phyloP scores from a whole-genome alignment of 257 asterid species.

The Ligustrum vulgare region DNA sequence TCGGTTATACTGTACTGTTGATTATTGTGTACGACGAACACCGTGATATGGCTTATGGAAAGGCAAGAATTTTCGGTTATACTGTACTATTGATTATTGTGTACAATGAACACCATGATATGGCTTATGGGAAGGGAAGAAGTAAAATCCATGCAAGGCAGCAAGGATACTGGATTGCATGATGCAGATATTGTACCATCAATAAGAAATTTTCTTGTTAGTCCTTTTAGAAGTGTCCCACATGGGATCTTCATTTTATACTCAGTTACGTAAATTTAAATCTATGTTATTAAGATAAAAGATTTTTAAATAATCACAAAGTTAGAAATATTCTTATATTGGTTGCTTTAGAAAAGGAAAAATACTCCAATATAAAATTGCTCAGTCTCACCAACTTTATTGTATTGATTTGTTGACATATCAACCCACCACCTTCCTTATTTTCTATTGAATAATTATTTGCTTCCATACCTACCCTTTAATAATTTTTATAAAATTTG shows the following conservation, averaged over 20 bases:
- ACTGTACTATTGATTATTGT: background rate
- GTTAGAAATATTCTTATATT: background rate
- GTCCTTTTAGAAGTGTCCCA: background rate
- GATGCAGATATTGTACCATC: background rate
- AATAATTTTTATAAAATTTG: background rate
- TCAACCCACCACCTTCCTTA: slow-evolving; percentile 31
- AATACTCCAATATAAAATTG: background rate
- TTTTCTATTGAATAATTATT: background rate
- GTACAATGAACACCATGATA: background rate
- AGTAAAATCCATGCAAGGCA: background rate
- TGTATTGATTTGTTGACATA: slow-evolving; percentile 39
- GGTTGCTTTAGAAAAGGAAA: background rate
- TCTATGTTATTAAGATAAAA: no score
- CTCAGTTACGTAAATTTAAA: no score
- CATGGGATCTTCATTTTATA: background rate
- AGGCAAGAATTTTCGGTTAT: background rate
- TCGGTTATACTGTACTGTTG: no score
- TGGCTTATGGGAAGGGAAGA: background rate
- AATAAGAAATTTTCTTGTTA: background rate
- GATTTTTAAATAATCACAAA: background rate
- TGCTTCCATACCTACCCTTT: background rate
- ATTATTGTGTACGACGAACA: background rate
- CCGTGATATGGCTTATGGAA: background rate
- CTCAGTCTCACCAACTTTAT: slow-evolving; percentile 31
- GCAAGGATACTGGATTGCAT: background rate